Evolutionary conservation across 1,139 yeast species (phyloP).

Genomic region (Lodderomyces elongisporus): DNA sequence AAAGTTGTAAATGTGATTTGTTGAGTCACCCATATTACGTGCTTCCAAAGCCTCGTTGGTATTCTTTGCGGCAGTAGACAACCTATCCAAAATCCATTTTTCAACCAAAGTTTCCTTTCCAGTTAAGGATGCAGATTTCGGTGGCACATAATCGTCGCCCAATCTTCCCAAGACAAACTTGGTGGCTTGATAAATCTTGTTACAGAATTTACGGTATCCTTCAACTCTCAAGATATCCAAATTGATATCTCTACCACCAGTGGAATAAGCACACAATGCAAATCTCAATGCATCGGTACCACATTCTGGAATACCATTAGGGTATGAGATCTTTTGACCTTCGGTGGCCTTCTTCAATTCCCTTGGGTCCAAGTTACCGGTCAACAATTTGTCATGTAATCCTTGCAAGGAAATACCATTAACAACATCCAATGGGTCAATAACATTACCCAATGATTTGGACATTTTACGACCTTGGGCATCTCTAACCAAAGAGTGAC

Average conservation of each 20-base stretch:
- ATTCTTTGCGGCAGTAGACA: constrained; percentile 62
- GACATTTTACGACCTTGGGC: constrained; percentile 99
- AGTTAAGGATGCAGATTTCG: constrained; percentile 52
- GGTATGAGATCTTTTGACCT: constrained; percentile 88
- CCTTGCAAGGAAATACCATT: constrained; percentile 76
- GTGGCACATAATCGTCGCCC: constrained; percentile 84
- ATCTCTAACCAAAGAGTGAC: constrained; percentile 97
- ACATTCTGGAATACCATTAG: constrained; percentile 97
- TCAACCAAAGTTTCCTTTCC: constrained; percentile 92
- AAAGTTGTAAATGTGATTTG: constrained; percentile 82
- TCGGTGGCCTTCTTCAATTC: constrained; percentile 83
- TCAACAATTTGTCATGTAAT: constrained; percentile 69
- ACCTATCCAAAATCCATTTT: constrained; percentile 91
- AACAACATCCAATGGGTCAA: constrained; percentile 94
- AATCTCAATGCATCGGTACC: constrained; percentile 98
- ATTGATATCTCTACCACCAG: constrained; percentile 98
- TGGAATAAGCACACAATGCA: constrained; percentile 96
- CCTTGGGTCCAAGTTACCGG: constrained; percentile 85
- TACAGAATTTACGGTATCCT: constrained; percentile 98
- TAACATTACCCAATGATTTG: constrained; percentile 91
- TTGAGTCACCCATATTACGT: constrained; percentile 86
- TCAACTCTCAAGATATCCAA: constrained; percentile 95
- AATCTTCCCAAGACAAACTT: constrained; percentile 92
- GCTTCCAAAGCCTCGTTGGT: constrained; percentile 66
- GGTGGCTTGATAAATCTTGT: constrained; percentile 98